Base-by-base conservation (phyloP, 805 yeast genomes). In the Hanseniaspora nectarophila region DNA sequence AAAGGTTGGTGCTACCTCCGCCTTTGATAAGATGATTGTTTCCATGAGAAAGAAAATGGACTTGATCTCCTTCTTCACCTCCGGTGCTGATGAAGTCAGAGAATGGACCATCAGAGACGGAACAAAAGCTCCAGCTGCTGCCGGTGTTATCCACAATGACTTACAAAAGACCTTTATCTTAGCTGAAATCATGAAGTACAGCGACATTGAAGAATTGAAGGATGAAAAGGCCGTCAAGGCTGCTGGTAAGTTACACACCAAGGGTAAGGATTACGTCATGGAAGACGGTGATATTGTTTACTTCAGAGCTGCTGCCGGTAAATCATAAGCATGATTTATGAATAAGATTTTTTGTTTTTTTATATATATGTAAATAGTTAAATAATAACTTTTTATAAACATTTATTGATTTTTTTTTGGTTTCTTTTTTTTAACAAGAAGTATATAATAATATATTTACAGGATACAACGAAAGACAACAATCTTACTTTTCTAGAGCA, bases 81-180 rank as follows among this genome's bases (percentile, higher is more conserved):
- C 92, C 65, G 98, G 98, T 60, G 84, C 95, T 39, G 86, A 85
- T 56, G 98, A 92, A 72, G 95, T 89, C 47, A 83, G 97, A 68
- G 97, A 94, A 70, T 92, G 98, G 98, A 92, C 98, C 33, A 80
- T 92, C 57, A 80, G 97, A 70, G 73, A 75, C 60, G 94, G 94
- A 60, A 84, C 90, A 44, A 82, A 85, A 61, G 97, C 97, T 51
- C 98, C 98, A n/a, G 88, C 85, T 64, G 97, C 98, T 43, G 98
- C 98, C 21, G 97, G 97, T 67, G 95, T 92, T 43, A 90, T 90
- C 62, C 98, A 92, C 69, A 85, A 89, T 37, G 98, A 90, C 71
- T 78, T 90, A 67, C 89, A 86, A 77, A 85, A 82, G 68, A 90
- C 97, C 21, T 92, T 92, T 67, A 88, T 92, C 62, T 80, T 87